These are phyloP conservation scores for Waltergamsia citrina DNA, from an alignment of 2,329 filamentous ascomycete genomes.

Conservation along the genomic window DNA sequence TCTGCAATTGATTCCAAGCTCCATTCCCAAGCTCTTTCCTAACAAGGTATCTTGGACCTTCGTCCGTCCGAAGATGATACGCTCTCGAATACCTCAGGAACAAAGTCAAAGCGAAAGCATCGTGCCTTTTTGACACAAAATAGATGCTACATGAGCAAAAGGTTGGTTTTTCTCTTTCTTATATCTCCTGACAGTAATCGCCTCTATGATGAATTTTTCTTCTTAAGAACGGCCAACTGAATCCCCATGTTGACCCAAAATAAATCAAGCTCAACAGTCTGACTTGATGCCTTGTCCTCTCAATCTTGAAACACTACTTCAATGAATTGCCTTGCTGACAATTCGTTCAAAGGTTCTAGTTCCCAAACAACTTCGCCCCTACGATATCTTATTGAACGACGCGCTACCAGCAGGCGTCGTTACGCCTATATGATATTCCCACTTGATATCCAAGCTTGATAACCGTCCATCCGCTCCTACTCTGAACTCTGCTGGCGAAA, in stretches of 20 bases:
- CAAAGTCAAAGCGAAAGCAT: too few relatives aligned
- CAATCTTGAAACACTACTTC: constrained; percentile 1
- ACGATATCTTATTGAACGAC: constrained; percentile 1
- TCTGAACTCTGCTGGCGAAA: constrained; percentile 1
- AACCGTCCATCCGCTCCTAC: constrained; percentile 4
- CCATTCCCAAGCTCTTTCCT: neutral
- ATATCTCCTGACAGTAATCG: neutral
- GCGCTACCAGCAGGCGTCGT: constrained; percentile 1
- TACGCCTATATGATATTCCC: neutral
- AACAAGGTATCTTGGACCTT: too few relatives aligned
- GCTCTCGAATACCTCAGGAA: too few relatives aligned
- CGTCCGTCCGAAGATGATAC: too few relatives aligned
- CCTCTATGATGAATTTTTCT: constrained; percentile 43
- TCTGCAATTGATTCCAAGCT: neutral
- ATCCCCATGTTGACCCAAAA: constrained; percentile 46
- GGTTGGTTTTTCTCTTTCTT: constrained; percentile 1
- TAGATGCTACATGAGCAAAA: too few relatives aligned
- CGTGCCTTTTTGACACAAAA: too few relatives aligned
- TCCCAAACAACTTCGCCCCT: neutral
- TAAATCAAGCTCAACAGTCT: constrained; percentile 59
- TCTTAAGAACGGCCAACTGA: constrained; percentile 60
- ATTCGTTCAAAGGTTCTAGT: neutral
- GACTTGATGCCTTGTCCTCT: constrained; percentile 18
- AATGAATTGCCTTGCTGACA: constrained; percentile 4
- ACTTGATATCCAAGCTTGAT: neutral